Evolutionary conservation across 2,329 filamentous ascomycete species (phyloP), one percentile per base, ranked within the genome.

Genomic region (Ustulina deusta): DNA sequence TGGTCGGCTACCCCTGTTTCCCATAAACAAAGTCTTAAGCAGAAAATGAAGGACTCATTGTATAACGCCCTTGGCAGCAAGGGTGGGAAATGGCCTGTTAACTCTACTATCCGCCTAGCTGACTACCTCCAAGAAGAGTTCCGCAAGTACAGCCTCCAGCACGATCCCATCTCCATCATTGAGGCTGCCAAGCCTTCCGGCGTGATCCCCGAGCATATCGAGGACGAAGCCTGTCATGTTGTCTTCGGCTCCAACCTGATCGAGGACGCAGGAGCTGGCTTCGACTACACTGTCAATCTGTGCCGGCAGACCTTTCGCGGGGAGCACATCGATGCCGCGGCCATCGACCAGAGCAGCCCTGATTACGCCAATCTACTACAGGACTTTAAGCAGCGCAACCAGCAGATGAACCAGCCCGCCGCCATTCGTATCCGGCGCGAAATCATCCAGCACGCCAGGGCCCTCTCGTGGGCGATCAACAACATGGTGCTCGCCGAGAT

Each of bases 161-260:
- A 10, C 1, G 36, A 29, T n/a, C 52, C 34, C 20, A n/a, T 42
- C n/a, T 27, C 17, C 11, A 42, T 56, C 36, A 56, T 56, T 6
- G 22, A 29, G 1, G 22, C 36, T 11, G 4, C 20, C 22, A 56
- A 10, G 22, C 36, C 20, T 56, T 42, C 17, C 20, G 1, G 34
- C 11, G 34, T 42, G 20, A 40, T 56, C 20, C 27, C 10, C 22
- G 27, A 48, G 15, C 40, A 32, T 48, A 20, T 69, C 11, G 61
- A 69, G 56, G 52, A 69, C 3, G 34, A 46, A 15, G 22, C 70
- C 2, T 38, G 63, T 11, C 32, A 65, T n/a, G 11, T 71, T 7
- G 49, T 73, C 20, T 68, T 71, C n/a, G 46, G 51, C n/a, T 72
- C 72, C 5, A 72, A 73, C 22, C 70, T 61, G 25, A 73, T 73